Base-by-base conservation (phyloP, 1,284 basidiomycete genomes). In the Ustilago xerochloae region DNA sequence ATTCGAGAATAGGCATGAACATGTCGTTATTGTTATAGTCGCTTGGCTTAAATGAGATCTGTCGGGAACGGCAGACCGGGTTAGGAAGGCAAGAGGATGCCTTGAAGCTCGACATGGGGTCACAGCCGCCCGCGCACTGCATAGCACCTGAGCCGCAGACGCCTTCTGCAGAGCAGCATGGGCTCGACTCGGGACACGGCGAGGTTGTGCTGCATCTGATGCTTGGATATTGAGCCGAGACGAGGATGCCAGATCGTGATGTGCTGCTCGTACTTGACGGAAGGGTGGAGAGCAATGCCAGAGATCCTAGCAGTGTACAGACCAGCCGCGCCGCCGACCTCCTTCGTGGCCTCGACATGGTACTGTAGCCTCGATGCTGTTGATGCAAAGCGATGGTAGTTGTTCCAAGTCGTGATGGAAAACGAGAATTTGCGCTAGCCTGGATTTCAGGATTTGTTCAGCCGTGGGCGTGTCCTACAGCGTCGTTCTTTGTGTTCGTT, bases 71-170 rank as follows among this genome's bases (percentile, higher is more conserved):
- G 52, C 81, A 83, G 20, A 83, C 59, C 7, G 81, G 79, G 13
- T 73, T 81, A 10, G 81, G 69, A 12, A 75, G 54, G 48, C 81
- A 83, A 4, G 77, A 75, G n/a, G 51, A 47, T 10, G 79, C 33
- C 36, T 65, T 63, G 56, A 64, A 63, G 50, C 79, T 81, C 22
- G 35, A 54, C 63, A 76, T 22, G 0, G 81, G 76, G 20, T 82
- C 61, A 43, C 81, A 83, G n/a, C 81, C 81, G n/a, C 71, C 70
- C 10, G 72, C 77, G 58, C 80, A 81, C 24, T 80, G 77, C 68
- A 62, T 61, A 3, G 80, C 67, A 12, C 81, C 81, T 0, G 64
- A 62, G 7, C 81, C 81, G 39, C 81, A 82, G 18, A 66, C 56
- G 7, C 78, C 78, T 22, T 66, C 49, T 6, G 63, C 43, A 2